These are phyloP conservation scores for Trichoderma gracile DNA, from an alignment of 2,329 filamentous ascomycete genomes.

Conservation along the genomic window DNA sequence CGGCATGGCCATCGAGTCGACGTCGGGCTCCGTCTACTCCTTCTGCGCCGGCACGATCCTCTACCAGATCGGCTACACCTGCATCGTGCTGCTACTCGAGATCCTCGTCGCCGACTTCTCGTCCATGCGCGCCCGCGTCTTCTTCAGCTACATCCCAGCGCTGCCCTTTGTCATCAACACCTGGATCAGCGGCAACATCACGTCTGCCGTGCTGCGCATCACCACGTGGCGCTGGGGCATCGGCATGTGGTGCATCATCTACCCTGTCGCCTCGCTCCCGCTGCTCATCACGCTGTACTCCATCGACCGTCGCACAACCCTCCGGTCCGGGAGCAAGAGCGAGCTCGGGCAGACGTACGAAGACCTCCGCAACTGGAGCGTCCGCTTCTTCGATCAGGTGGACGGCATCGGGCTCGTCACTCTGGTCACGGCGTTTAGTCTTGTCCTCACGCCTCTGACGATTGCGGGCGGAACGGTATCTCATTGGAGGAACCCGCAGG, in stretches of 20 bases:
- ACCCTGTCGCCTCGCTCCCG: slow-evolving; percentile 56
- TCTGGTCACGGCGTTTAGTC: slow-evolving; percentile 48
- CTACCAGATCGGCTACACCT: slow-evolving; percentile 61
- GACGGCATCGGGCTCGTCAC: slow-evolving; percentile 53
- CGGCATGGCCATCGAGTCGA: slow-evolving; percentile 57
- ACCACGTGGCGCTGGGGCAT: slow-evolving; percentile 64
- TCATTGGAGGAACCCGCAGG: slow-evolving; percentile 52
- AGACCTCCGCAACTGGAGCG: slow-evolving; percentile 37
- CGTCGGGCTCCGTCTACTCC: slow-evolving; percentile 47
- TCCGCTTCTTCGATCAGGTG: slow-evolving; percentile 57
- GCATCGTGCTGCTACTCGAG: slow-evolving; percentile 58
- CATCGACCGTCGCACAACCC: slow-evolving; percentile 34
- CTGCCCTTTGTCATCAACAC: slow-evolving; percentile 62
- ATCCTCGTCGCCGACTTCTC: slow-evolving; percentile 63
- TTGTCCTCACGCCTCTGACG: slow-evolving; percentile 54
- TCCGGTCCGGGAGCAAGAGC: background rate
- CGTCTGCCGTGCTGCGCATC: slow-evolving; percentile 48
- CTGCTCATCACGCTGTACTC: slow-evolving; percentile 48
- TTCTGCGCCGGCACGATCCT: slow-evolving; percentile 57
- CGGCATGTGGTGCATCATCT: slow-evolving; percentile 65
- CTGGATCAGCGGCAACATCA: slow-evolving; percentile 62
- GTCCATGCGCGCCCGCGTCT: slow-evolving; percentile 58
- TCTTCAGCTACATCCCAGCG: slow-evolving; percentile 64
- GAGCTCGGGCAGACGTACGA: slow-evolving; percentile 5
- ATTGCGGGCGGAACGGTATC: slow-evolving; percentile 51